Percentiles rank a stretch among this genome's conserved stretches.
phyloP scores from a whole-genome alignment of 2,329 filamentous ascomycete species.

The Colletotrichum destructivum region DNA sequence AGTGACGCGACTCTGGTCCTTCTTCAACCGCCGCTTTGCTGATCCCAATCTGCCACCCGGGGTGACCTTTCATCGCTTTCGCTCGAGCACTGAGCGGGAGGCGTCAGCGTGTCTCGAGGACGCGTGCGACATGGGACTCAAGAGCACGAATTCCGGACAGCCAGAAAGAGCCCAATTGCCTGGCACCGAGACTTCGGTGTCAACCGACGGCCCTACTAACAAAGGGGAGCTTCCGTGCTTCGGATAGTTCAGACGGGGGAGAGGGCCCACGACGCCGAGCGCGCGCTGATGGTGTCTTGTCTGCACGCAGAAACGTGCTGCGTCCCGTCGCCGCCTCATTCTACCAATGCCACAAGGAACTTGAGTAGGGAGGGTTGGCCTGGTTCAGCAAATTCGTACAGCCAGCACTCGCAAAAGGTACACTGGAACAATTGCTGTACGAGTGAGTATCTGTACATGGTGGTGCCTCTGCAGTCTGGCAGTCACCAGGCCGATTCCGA shows the following conservation, averaged over 20 bases:
- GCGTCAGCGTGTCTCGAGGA: conserved; percentile 10
- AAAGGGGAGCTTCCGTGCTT: conserved; percentile 25
- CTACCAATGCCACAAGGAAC: conserved; percentile 23
- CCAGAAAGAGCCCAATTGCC: conserved; percentile 8
- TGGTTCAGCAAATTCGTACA: conserved; percentile 1
- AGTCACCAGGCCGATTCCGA: conserved; percentile 19
- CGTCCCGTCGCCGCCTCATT: neutral
- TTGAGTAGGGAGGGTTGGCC: conserved; percentile 5
- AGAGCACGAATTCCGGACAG: conserved; percentile 16
- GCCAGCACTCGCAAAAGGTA: neutral
- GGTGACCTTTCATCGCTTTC: conserved; percentile 21
- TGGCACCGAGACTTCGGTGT: conserved; percentile 28
- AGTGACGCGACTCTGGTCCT: conserved; percentile 18
- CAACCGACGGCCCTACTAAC: conserved; percentile 14
- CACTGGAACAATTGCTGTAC: too few relatives aligned
- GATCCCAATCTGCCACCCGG: conserved; percentile 34
- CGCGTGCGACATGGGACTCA: conserved; percentile 12
- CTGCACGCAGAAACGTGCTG: neutral
- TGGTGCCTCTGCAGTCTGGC: conserved; percentile 2
- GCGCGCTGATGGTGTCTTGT: neutral
- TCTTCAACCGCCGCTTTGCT: conserved; percentile 21
- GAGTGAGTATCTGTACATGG: too few relatives aligned
- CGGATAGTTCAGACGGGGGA: conserved; percentile 30
- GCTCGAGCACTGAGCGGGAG: conserved; percentile 10
- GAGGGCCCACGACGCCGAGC: neutral